Base-by-base conservation (phyloP, 352 stramenopile species). In the Phytophthora europaea region DNA sequence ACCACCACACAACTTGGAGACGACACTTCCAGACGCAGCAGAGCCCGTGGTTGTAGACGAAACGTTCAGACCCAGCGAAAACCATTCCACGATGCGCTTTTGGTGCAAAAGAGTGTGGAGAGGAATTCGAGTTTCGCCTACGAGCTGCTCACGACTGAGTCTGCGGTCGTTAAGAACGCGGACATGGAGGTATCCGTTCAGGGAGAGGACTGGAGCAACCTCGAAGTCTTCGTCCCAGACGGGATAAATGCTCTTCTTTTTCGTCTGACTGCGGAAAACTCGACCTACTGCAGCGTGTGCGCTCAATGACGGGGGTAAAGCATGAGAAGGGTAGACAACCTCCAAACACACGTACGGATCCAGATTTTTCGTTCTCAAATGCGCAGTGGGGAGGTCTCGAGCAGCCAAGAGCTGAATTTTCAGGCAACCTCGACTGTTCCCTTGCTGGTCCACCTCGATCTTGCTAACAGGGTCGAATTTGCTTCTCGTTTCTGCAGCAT, bases 141-240 rank as follows among this genome's bases (percentile, higher is more conserved):
- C 83, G 5, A 93, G 61, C 28, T 94, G 84, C 34, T 94, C 84
- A 34, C 79, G 78, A 47, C 83, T 90, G 18, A 88, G 74, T 67
- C 87, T 86, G 1, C 87, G 84, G 63, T 95, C 85, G 59, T 95
- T 93, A 15, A 94, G 68, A 6, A 95, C 56, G 1, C 85, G 87
- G 10, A 95, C 58, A 33, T 85, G 78, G 7, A 95, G 78, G 57
- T 80, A 87, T 22, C 84, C 82, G n/a, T 85, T 88, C 7, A 95
- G 63, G 3, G 85, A 90, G n/a, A 89, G 56, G 23, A 94, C 78
- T 0, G 84, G 84, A 28, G 70, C 28, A 33, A 94, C 81, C 55
- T 87, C 85, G 51, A 95, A 95, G 10, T 89, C 81, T 71, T 95
- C 87, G 6, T 95, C 84, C 88, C 88, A 95, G 2, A 93, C 73